A percentile compares a stretch with the other conserved stretches of the same genome.
These are phyloP conservation scores for Cytidiella melzeri DNA, from an alignment of 768 basidiomycete species.

Conservation along the genomic window DNA sequence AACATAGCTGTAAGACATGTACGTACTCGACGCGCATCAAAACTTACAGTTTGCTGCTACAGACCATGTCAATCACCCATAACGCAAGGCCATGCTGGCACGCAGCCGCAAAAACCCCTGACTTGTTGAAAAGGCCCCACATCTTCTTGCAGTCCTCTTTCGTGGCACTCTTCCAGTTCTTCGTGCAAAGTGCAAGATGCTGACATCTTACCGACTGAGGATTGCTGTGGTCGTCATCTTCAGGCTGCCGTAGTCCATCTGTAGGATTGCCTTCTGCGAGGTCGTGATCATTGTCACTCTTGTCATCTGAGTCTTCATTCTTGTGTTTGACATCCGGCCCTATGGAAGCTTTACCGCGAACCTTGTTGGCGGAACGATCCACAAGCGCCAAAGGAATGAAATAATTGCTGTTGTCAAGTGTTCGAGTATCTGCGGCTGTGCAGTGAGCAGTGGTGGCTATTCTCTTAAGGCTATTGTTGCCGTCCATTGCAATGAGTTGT, in stretches of 20 bases:
- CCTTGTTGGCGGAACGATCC: constrained; percentile 5
- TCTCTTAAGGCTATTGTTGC: constrained; percentile 10
- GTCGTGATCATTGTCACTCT: background rate
- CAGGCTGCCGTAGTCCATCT: background rate
- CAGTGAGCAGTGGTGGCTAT: background rate
- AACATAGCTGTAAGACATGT: no score
- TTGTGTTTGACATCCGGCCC: background rate
- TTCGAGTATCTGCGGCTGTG: constrained; percentile 1
- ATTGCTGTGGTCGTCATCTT: background rate
- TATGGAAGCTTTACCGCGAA: background rate
- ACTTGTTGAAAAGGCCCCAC: constrained; percentile 32
- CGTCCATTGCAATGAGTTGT: constrained; percentile 1
- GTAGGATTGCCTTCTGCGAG: constrained; percentile 6
- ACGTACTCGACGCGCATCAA: no score
- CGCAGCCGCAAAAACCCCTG: constrained; percentile 30
- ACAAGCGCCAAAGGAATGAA: constrained; percentile 4
- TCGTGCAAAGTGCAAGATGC: constrained; percentile 17
- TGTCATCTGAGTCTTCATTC: background rate
- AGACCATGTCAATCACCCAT: constrained; percentile 15
- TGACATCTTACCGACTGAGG: background rate
- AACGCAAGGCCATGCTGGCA: constrained; percentile 17
- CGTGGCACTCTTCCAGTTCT: constrained; percentile 28
- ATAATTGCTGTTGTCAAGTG: constrained; percentile 4
- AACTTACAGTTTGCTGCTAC: constrained; percentile 19
- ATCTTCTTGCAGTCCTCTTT: constrained; percentile 26